phyloP scores from a whole-genome alignment of 306 rosid species.

The Pterocarpus santalinus region DNA sequence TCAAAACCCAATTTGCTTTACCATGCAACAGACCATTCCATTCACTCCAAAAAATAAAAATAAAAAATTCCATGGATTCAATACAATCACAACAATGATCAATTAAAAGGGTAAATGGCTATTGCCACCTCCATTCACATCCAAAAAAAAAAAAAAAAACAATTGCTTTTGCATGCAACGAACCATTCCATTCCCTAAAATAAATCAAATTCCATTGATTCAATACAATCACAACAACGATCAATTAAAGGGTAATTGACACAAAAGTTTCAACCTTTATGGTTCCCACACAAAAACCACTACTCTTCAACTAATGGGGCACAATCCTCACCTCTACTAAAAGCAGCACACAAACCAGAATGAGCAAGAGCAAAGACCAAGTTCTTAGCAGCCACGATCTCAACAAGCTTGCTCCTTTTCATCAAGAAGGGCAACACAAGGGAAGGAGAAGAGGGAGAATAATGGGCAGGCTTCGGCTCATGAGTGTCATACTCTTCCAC shows the following conservation, averaged over 20 bases:
- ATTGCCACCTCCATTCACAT: background rate
- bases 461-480: conserved; percentile 69
- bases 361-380: conserved; percentile 87
- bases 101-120: background rate
- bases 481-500: conserved; percentile 83
- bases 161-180: background rate
- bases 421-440: conserved; percentile 74
- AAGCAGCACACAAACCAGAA: conserved; percentile 94
- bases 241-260: background rate
- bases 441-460: conserved; percentile 60
- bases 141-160: background rate
- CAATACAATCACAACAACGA: background rate
- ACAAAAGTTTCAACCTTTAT: background rate
- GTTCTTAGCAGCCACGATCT: conserved; percentile 86
- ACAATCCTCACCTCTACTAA: conserved; percentile 71
- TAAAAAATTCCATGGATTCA: background rate
- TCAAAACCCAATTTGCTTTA: background rate
- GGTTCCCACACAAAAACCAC: background rate
- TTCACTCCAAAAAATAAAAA: background rate
- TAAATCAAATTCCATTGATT: background rate
- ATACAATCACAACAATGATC: background rate
- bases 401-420: conserved; percentile 82
- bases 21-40: background rate
- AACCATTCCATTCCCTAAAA: background rate
- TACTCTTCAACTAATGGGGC: background rate